These are phyloP conservation scores for Leccinum proliferum DNA, from an alignment of 1,284 basidiomycete species.

Conservation along the genomic window DNA sequence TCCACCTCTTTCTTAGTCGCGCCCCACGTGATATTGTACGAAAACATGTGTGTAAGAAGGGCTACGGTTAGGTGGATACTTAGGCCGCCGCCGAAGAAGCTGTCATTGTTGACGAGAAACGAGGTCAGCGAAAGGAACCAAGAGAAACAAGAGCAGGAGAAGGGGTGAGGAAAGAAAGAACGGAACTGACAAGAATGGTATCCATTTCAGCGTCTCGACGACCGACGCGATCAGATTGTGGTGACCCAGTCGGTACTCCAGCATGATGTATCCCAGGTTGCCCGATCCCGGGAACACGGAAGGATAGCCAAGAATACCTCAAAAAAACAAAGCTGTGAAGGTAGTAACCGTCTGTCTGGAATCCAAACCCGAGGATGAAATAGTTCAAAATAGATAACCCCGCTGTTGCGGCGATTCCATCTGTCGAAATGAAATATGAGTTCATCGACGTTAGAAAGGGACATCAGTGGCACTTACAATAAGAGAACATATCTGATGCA, in stretches of 20 bases:
- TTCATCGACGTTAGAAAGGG: conserved; percentile 7
- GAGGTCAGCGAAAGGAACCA: neutral
- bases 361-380: conserved; percentile 60
- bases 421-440: conserved; percentile 26
- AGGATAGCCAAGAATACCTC: conserved; percentile 71
- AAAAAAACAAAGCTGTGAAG: conserved; percentile 52
- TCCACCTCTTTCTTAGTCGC: too few species aligned
- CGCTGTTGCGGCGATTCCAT: conserved; percentile 69
- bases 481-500: conserved; percentile 75
- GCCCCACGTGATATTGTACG: too few species aligned
- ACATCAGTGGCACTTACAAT: conserved; percentile 39
- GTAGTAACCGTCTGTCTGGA: conserved; percentile 63
- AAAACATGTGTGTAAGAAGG: too few species aligned
- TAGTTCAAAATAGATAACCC: conserved; percentile 70
- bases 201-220: conserved; percentile 53
- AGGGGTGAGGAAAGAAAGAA: neutral
- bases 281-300: conserved; percentile 71
- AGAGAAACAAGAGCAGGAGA: neutral
- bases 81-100: conserved; percentile 80
- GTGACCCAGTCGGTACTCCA: conserved; percentile 73
- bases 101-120: conserved; percentile 23
- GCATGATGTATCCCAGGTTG: conserved; percentile 63
- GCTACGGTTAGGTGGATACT: conserved; percentile 58
- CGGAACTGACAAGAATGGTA: conserved; percentile 58
- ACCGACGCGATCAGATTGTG: conserved; percentile 38